These are phyloP conservation scores for Neofusicoccum umdonicola DNA, from an alignment of 2,329 filamentous ascomycete species.

Conservation along the genomic window DNA sequence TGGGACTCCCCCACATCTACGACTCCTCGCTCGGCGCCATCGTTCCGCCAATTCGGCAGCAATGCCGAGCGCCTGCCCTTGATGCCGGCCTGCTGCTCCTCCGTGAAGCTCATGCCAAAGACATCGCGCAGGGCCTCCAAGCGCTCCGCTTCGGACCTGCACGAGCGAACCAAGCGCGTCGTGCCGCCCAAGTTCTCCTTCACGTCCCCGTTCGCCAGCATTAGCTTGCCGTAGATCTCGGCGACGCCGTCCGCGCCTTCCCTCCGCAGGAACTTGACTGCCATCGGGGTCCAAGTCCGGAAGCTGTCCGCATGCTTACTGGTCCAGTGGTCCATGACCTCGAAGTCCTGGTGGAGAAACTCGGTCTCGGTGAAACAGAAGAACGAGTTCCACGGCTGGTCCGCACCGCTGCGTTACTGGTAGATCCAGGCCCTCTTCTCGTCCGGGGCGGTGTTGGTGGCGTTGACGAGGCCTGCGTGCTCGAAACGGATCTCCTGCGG, in stretches of 20 bases:
- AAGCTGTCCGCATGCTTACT: conserved; percentile 32
- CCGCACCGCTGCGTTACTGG: conserved; percentile 48
- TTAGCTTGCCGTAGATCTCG: conserved; percentile 36
- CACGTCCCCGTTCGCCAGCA: conserved; percentile 43
- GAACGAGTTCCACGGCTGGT: conserved; percentile 41
- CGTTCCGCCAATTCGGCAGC: not conserved
- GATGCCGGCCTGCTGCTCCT: conserved; percentile 37
- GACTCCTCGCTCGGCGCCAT: not conserved
- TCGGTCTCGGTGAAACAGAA: conserved; percentile 43
- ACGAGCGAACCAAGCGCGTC: conserved; percentile 37
- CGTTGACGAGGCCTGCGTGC: conserved; percentile 48
- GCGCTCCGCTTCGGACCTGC: conserved; percentile 39
- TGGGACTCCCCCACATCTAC: not conserved
- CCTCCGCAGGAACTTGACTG: conserved; percentile 39
- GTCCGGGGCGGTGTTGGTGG: conserved; percentile 33
- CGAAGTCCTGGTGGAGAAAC: conserved; percentile 40
- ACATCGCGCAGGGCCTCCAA: conserved; percentile 38
- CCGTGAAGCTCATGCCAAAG: conserved; percentile 41
- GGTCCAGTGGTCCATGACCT: conserved; percentile 40
- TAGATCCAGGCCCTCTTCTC: conserved; percentile 60
- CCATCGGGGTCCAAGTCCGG: conserved; percentile 31
- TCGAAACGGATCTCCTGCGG: conserved; percentile 57
- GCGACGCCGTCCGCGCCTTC: conserved; percentile 31
- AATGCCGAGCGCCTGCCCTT: conserved; percentile 28
- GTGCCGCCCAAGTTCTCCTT: conserved; percentile 44